phyloP scores from a whole-genome alignment of 305 asterid genomes.

The Fraxinus angustifolia region DNA sequence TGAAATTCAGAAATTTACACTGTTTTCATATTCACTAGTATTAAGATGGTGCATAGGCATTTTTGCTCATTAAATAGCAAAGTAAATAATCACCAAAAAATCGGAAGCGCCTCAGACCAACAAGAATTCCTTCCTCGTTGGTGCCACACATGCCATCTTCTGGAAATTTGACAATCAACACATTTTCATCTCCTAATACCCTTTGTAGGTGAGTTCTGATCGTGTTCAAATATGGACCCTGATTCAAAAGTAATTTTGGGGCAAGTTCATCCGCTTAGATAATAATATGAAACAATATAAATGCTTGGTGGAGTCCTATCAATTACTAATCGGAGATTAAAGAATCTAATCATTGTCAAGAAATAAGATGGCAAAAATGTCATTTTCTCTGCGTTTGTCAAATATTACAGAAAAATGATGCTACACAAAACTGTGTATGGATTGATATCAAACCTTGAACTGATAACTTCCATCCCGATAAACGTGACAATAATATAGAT shows the following conservation, averaged over 20 bases:
- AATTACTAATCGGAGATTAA: neutral
- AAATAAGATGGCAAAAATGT: neutral
- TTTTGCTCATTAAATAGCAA: neutral
- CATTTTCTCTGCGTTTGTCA: neutral
- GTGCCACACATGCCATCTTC: slow-evolving; percentile 29
- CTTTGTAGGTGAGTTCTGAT: slow-evolving; percentile 68
- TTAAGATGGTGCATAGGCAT: neutral
- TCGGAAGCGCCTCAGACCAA: slow-evolving; percentile 59
- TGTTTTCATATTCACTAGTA: neutral
- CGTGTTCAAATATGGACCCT: slow-evolving; percentile 72
- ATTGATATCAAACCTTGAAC: slow-evolving; percentile 53
- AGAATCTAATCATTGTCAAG: neutral
- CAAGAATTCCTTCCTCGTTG: slow-evolving; percentile 48
- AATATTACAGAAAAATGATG: slow-evolving; percentile 11
- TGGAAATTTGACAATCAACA: slow-evolving; percentile 59
- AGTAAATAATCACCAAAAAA: slow-evolving; percentile 55
- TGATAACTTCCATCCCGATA: slow-evolving; percentile 42
- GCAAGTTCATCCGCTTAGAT: neutral
- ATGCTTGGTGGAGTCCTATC: neutral
- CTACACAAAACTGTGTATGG: neutral
- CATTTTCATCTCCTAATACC: slow-evolving; percentile 65
- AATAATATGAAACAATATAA: neutral
- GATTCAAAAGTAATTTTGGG: slow-evolving; percentile 21
- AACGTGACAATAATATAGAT: slow-evolving; percentile 52
- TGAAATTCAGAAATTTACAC: neutral